Percentiles rank a stretch among this genome's conserved stretches.
Conservation (phyloP, 208 protist species). For the Naegleria gruberi region DNA sequence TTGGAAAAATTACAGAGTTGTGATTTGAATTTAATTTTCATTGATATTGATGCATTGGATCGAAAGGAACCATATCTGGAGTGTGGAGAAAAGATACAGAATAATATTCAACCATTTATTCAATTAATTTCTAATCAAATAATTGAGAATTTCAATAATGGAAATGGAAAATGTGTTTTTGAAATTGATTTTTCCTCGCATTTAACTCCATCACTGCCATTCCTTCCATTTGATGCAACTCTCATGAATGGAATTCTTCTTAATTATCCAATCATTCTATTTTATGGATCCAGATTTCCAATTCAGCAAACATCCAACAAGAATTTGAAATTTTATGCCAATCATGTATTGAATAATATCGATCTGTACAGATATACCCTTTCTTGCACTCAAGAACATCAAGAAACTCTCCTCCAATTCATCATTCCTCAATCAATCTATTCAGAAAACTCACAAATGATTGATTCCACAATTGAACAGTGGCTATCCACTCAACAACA, state of each 20-base stretch:
- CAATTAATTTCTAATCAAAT: neutral
- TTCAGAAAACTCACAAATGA: no score
- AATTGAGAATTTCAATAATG: neutral
- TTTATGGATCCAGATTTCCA: neutral
- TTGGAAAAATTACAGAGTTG: neutral
- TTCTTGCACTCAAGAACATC: no score
- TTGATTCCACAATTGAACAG: no score
- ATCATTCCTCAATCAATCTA: no score
- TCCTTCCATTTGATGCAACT: neutral
- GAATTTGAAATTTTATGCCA: neutral
- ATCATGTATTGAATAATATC: neutral
- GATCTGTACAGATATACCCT: neutral
- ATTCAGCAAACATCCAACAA: neutral
- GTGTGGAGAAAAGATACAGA: no score
- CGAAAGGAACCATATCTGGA: no score
- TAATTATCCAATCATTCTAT: neutral
- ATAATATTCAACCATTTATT: no score
- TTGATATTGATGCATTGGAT: neutral
- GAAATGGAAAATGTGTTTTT: neutral
- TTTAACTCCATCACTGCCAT: no score
- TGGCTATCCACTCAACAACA: no score
- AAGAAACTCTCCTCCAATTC: no score
- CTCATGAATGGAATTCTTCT: neutral
- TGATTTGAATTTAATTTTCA: neutral
- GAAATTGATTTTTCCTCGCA: neutral